phyloP scores from a whole-genome alignment of 2,329 filamentous ascomycete genomes.

The Cercospora beticola region DNA sequence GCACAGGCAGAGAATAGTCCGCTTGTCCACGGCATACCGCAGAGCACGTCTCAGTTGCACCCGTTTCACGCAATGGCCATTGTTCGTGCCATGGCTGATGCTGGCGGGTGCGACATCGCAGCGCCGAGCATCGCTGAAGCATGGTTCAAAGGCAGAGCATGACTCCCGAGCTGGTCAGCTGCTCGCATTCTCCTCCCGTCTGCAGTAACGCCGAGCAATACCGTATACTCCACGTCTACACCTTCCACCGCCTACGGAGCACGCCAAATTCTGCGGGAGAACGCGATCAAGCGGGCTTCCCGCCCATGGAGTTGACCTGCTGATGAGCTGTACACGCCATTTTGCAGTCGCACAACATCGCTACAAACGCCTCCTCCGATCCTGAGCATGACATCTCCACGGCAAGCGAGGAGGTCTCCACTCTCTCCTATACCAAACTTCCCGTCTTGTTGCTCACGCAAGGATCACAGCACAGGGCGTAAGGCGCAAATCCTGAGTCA shows the following conservation, averaged over 20 bases:
- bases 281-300: not conserved
- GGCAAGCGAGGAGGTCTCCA: not conserved
- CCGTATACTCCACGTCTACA: not conserved
- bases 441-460: not conserved
- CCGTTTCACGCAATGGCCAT: not conserved
- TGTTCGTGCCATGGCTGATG: not conserved
- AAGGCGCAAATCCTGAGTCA: not conserved
- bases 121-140: not conserved
- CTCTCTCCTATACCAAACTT: not conserved
- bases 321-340: not conserved
- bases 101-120: not conserved
- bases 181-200: not conserved
- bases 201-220: not conserved
- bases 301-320: not conserved
- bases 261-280: not conserved
- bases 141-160: not conserved
- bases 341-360: not conserved
- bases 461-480: not conserved
- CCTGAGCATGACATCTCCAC: slow-evolving; percentile 4
- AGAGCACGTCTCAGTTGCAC: too few species aligned
- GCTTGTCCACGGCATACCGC: too few species aligned
- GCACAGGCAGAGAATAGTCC: not conserved
- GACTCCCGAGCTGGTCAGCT: not conserved
- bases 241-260: not conserved
- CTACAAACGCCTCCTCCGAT: not conserved